Evolutionary conservation across 352 stramenopile genomes (phyloP).

Genomic region (Phytophthora ramorum): DNA sequence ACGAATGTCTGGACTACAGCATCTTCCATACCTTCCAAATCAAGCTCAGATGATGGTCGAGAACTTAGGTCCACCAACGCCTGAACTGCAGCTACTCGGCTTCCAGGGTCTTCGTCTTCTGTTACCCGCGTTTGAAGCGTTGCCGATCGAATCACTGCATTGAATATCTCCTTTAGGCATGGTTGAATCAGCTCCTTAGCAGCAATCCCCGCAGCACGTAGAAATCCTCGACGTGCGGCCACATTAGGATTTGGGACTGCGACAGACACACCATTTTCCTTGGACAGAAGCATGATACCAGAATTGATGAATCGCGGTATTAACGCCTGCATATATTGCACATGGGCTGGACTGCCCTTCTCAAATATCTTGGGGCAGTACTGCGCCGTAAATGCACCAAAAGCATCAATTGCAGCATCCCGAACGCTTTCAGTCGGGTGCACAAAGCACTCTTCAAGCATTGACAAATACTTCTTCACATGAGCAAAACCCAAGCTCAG

Average conservation of each 20-base stretch:
- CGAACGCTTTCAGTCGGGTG: slow-evolving; percentile 95
- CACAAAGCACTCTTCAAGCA: slow-evolving; percentile 93
- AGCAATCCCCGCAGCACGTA: slow-evolving; percentile 61
- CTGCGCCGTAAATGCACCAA: slow-evolving; percentile 82
- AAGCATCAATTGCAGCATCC: slow-evolving; percentile 84
- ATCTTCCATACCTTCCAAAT: slow-evolving; percentile 53
- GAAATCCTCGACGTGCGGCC: slow-evolving; percentile 65
- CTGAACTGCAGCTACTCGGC: slow-evolving; percentile 93
- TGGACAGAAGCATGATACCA: slow-evolving; percentile 47
- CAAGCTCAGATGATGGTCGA: slow-evolving; percentile 51
- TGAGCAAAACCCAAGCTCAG: slow-evolving; percentile 64
- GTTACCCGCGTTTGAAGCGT: slow-evolving; percentile 51
- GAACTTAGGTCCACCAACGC: slow-evolving; percentile 91
- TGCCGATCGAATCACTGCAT: slow-evolving; percentile 52
- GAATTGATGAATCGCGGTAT: slow-evolving; percentile 66
- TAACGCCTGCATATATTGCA: slow-evolving; percentile 57
- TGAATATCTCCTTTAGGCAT: slow-evolving; percentile 55
- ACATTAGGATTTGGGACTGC: slow-evolving; percentile 59
- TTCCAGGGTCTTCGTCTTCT: slow-evolving; percentile 94
- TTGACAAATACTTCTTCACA: slow-evolving; percentile 80
- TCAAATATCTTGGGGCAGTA: slow-evolving; percentile 89
- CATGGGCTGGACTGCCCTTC: slow-evolving; percentile 48
- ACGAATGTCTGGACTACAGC: slow-evolving; percentile 89
- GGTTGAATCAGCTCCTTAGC: slow-evolving; percentile 60
- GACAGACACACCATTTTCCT: slow-evolving; percentile 35